Evolutionary conservation across 805 yeast species (phyloP), one percentile per base, ranked within the genome.

Genomic region (Spathaspora passalidarum): DNA sequence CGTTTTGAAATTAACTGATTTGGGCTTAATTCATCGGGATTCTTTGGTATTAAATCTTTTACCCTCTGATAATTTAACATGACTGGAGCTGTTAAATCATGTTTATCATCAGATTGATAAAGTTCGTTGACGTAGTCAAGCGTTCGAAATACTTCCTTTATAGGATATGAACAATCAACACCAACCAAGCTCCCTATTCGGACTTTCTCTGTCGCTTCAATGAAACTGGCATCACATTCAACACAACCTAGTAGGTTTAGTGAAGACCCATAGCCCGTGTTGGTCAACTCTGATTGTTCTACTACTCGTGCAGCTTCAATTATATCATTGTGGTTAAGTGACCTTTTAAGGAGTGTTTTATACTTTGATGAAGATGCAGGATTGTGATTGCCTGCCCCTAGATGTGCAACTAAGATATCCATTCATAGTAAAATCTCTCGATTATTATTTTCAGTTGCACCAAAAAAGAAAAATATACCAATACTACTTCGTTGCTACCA

Each of bases 321-420:
- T 5, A 61, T 40, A 13, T 38, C 35, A 4, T 32, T 11, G 11
- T 25, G 32, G 9, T 32, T 16, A 4, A 70, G 49, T 3, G 73
- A 65, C n/a, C 46, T 38, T 25, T 49, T 52, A 9, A 73, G 49
- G 9, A 74, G 56, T 7, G 44, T 45, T 46, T 52, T 65, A 50
- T 67, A 71, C n/a, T 48, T 42, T 2, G 32, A 22, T 5, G 45
- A 49, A 20, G 55, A 54, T 4, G 40, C 38, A 2, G 22, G 32
- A 5, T 64, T 56, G 52, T 78, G 81, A 26, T 56, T 62, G 1
- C 83, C 83, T 3, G 83, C 83, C 1, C 83, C 82, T 19, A 76
- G 56, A 55, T 79, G 82, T n/a, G 69, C 57, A 8, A 78, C 36
- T 5, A 29, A 21, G 13, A 49, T 39, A 32, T 39, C 21, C 41